Evolutionary conservation across 306 rosid species (phyloP).

Genomic region (Acmispon strigosus): DNA sequence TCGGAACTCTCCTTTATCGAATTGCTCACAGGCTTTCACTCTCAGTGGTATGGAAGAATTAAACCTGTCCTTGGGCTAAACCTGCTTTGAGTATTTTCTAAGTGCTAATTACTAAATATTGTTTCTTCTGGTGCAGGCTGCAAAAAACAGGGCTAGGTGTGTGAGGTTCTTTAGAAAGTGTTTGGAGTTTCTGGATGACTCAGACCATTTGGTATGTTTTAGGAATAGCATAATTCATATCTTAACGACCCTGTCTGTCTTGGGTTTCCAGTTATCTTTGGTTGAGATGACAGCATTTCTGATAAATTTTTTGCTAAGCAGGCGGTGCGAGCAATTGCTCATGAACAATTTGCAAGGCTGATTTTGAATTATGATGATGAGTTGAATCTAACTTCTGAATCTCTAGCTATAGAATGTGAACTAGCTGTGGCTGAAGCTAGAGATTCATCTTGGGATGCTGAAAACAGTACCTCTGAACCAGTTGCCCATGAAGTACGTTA

Average conservation of each 20-base stretch:
- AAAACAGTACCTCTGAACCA: conserved; percentile 45
- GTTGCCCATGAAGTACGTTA: conserved; percentile 32
- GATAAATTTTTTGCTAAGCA: conserved; percentile 34
- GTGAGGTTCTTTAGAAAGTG: conserved; percentile 80
- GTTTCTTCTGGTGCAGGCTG: conserved; percentile 52
- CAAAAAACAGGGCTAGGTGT: conserved; percentile 75
- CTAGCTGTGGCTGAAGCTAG: conserved; percentile 56
- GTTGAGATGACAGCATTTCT: conserved; percentile 19
- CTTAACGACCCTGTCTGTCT: neutral
- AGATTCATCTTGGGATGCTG: conserved; percentile 57
- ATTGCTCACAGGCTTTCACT: conserved; percentile 92
- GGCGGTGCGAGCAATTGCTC: conserved; percentile 95
- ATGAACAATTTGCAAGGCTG: conserved; percentile 96
- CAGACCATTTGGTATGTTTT: conserved; percentile 77
- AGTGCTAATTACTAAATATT: conserved; percentile 23
- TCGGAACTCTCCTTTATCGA: conserved; percentile 88
- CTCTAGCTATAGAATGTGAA: conserved; percentile 55
- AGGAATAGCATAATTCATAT: conserved; percentile 4
- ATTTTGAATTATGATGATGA: conserved; percentile 71
- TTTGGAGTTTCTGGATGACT: conserved; percentile 84
- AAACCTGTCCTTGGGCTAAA: conserved; percentile 1
- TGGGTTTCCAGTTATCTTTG: neutral
- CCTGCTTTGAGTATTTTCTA: conserved; percentile 9
- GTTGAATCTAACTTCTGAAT: conserved; percentile 64
- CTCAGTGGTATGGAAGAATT: conserved; percentile 65